Evolutionary conservation across 495 filamentous ascomycete species (phyloP), one percentile per base, ranked within the genome.

Genomic region (Hypoxylon lienhwacheense): DNA sequence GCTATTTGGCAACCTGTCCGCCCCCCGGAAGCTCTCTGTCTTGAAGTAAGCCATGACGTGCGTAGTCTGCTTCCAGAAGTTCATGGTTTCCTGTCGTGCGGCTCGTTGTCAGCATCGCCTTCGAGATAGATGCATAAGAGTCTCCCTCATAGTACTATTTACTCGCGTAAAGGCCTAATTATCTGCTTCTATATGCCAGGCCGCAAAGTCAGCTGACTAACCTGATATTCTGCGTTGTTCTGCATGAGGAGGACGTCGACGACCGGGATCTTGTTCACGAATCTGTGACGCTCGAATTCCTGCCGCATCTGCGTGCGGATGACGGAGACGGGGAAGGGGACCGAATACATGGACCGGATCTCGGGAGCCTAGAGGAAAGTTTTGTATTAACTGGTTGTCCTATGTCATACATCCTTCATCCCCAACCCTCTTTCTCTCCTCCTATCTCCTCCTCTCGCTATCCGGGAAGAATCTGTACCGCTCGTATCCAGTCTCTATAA

Each of bases 41-140:
- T 90, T 82, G 80, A 97, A 98, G 74, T 95, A 98, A 66, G 96
- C 95, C 80, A 98, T 88, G 59, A 98, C 82, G 68, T 98, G 93
- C 37, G 88, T 87, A 43, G 92, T 80, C 75, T 97, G 95, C 75
- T 96, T 96, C 93, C 95, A 98, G 82, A 86, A 98, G 74, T 97
- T 98, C 77, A 97, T 81, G 26, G 90, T 97, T 83, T 98, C 93
- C 90, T 96, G 55, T 44, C 8, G 4, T 16, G 35, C 44, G 26
- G 15, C 22, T 25, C 7, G 17, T 63, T 17, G 17, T 63, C 19
- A 63, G 53, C 25, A 41, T 47, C 26, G 15, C 7, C 17, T 17
- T 17, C 29, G 5, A 25, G 2, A 36, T 21, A 7, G 25, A 37
- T 19, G 4, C 19, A 2, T n/a, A n/a, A n/a, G n/a, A n/a, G n/a